Percentiles rank a stretch among this genome's conserved stretches.
phyloP scores from a whole-genome alignment of 2,329 filamentous ascomycete genomes.

The Ophiostoma sp. region DNA sequence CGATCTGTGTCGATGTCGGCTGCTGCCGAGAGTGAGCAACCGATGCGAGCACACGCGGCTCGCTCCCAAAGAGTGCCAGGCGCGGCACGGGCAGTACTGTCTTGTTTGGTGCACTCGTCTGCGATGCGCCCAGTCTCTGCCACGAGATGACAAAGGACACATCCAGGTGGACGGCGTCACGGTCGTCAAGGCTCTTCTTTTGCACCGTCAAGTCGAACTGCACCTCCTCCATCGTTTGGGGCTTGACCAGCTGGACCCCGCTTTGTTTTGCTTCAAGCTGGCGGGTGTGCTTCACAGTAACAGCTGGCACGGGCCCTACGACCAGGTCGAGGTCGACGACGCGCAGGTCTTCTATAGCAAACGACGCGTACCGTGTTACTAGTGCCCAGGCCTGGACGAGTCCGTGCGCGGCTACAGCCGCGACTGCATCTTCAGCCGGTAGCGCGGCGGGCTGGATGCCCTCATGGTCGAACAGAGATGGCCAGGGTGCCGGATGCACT shows the following conservation, averaged over 20 bases:
- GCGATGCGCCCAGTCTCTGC: constrained; percentile 49
- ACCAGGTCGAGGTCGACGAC: constrained; percentile 57
- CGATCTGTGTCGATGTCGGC: background rate
- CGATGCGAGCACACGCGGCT: constrained; percentile 74
- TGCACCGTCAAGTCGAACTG: constrained; percentile 69
- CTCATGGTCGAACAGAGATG: constrained; percentile 71
- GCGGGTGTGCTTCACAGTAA: constrained; percentile 50
- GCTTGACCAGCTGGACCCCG: constrained; percentile 42
- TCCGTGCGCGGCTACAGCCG: constrained; percentile 43
- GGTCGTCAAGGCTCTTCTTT: constrained; percentile 76
- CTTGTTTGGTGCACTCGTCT: constrained; percentile 43
- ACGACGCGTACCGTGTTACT: constrained; percentile 66
- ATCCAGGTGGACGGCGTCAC: constrained; percentile 67
- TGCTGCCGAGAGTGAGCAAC: constrained; percentile 39
- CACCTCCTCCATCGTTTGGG: constrained; percentile 65
- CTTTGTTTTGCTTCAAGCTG: constrained; percentile 30
- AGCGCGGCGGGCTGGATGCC: constrained; percentile 32
- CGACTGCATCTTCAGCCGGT: background rate
- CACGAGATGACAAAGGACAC: constrained; percentile 71
- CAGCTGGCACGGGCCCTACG: constrained; percentile 47
- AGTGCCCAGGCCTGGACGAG: constrained; percentile 78
- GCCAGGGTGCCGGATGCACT: constrained; percentile 74
- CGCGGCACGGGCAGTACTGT: constrained; percentile 72
- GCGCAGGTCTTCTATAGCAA: constrained; percentile 64
- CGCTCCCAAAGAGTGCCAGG: constrained; percentile 71